Evolutionary conservation across 2,329 filamentous ascomycete genomes (phyloP).

Genomic region (Botryotinia narcissicola): DNA sequence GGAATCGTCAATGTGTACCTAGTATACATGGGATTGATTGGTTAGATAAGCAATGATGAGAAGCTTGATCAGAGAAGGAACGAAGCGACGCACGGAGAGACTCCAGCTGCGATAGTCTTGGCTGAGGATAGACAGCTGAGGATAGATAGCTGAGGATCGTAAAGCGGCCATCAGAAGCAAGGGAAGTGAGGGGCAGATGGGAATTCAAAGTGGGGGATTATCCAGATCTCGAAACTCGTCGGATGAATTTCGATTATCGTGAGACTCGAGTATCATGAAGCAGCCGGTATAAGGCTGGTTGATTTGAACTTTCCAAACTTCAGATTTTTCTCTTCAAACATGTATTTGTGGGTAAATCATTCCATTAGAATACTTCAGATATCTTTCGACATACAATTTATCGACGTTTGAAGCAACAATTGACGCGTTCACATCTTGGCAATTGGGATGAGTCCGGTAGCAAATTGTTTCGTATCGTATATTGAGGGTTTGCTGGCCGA

Average conservation of each 20-base stretch:
- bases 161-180: neutral
- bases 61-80: neutral
- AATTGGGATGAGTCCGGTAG: neutral
- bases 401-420: neutral
- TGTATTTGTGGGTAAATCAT: neutral
- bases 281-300: too few species aligned
- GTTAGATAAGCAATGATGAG: neutral
- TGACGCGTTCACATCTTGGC: neutral
- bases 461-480: neutral
- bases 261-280: neutral
- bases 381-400: neutral
- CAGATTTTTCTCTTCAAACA: neutral
- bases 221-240: constrained; percentile 1
- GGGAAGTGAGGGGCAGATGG: neutral
- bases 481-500: neutral
- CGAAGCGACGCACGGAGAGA: neutral
- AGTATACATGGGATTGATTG: neutral
- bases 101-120: too few species aligned
- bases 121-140: neutral
- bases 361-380: neutral
- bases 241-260: neutral
- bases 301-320: neutral
- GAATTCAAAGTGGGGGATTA: constrained; percentile 6
- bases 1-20: neutral
- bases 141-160: neutral